A percentile compares a stretch with the other conserved stretches of the same genome.
phyloP scores from a whole-genome alignment of 148 eudicot species.

The Linanthus parryae region DNA sequence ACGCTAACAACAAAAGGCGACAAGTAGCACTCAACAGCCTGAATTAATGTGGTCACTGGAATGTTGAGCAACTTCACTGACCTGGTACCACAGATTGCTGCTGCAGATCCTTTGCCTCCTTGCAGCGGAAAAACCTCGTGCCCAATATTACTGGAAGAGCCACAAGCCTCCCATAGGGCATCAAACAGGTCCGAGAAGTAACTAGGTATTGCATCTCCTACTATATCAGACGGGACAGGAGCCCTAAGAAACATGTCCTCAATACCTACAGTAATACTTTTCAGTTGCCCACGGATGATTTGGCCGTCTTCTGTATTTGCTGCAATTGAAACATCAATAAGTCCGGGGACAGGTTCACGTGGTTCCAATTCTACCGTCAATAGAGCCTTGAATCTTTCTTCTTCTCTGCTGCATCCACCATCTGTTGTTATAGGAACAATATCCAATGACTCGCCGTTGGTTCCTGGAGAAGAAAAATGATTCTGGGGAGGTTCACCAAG shows the following conservation, averaged over 20 bases:
- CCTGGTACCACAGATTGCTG: conserved; percentile 74
- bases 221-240: conserved; percentile 45
- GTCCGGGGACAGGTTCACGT: conserved; percentile 83
- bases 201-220: conserved; percentile 26
- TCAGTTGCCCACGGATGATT: conserved; percentile 71
- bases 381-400: conserved; percentile 34
- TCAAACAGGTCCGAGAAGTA: conserved; percentile 59
- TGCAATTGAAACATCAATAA: conserved; percentile 66
- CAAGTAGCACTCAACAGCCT: conserved; percentile 54
- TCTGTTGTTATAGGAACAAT: conserved; percentile 71
- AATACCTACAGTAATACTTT: conserved; percentile 64
- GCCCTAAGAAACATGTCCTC: conserved; percentile 95
- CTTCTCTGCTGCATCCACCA: conserved; percentile 24
- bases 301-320: conserved; percentile 83
- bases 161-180: conserved; percentile 96
- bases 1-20: conserved; percentile 78
- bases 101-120: conserved; percentile 74
- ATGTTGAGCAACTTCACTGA: conserved; percentile 91
- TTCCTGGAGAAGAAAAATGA: conserved; percentile 15
- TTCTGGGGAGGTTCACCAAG: conserved; percentile 51
- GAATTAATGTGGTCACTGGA: conserved; percentile 48
- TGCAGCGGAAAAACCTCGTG: conserved; percentile 70
- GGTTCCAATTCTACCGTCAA: conserved; percentile 73
- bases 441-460: conserved; percentile 39
- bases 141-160: conserved; percentile 60